Evolutionary conservation across 169 alveolate species (phyloP), one percentile per base, ranked within the genome.

Genomic region (Plasmodium gonderi): DNA sequence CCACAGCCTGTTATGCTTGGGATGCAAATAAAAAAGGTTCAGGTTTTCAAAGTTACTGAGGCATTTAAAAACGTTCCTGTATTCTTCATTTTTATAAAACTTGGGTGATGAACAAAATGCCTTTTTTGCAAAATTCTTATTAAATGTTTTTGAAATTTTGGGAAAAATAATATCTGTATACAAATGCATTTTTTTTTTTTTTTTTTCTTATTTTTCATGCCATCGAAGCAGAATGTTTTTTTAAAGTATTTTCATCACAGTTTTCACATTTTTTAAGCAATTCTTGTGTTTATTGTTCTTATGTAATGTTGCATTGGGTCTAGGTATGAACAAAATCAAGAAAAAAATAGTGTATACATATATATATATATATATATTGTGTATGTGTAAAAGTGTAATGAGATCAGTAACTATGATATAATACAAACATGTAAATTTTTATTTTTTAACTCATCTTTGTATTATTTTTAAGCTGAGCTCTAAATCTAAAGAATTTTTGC

Each of bases 141-240:
- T 40, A 68, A 81, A 4, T 17, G n/a, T 80, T 80, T 44, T 67
- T 74, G 23, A 60, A 67, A 31, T 45, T 31, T 31, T 42, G 54
- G 60, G 23, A 17, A 60, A 67, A 6, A 76, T n/a, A 49, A 85
- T 36, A 51, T 74, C 11, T 23, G 47, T 85, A 44, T 49, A 23
- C 17, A 60, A 68, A 82, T 33, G 85, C 83, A 85, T 85, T 85
- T 74, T 74, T 36, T 49, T 82, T 26, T 68, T 82, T 68, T 82
- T 68, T 81, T 60, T 45, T 42, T 36, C 51, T 80, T 23, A n/a
- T 20, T 20, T 20, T 77, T 47, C 31, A 29, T 77, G 38, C 33
- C 12, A 77, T 54, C 14, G 38, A 64, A 64, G 33, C 38, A 5
- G 33, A 77, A 29, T 40, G 38, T 77, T 47, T 77, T 45, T 77